phyloP scores from a whole-genome alignment of 73 alveolate species.

The Paramecium caudatum region DNA sequence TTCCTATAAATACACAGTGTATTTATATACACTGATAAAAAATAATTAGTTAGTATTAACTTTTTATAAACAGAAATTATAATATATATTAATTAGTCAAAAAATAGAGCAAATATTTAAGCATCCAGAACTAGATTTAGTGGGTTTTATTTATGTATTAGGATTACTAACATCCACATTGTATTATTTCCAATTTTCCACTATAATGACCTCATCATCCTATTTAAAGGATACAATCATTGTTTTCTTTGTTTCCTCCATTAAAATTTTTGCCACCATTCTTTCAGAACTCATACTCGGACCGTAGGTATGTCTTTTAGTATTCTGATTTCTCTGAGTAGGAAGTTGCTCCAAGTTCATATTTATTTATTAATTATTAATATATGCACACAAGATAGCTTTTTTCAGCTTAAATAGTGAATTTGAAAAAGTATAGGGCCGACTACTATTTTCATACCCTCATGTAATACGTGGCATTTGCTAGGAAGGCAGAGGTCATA shows the following conservation, averaged over 20 bases:
- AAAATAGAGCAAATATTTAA: background rate
- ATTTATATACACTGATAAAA: background rate
- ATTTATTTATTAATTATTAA: background rate
- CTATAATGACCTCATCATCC: background rate
- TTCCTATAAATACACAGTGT: conserved; percentile 20
- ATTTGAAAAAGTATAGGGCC: conserved; percentile 50
- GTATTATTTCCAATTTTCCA: conserved; percentile 44
- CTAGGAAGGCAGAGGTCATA: conserved; percentile 21
- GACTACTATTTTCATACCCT: background rate
- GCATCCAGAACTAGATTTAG: background rate
- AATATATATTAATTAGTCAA: background rate
- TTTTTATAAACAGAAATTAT: background rate
- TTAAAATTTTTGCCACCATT: background rate
- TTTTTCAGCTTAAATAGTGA: conserved; percentile 3
- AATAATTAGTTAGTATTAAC: background rate
- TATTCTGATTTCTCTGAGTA: background rate
- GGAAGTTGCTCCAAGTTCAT: background rate
- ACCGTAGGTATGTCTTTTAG: background rate
- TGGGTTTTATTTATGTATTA: background rate
- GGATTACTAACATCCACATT: conserved; percentile 14
- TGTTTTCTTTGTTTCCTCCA: background rate
- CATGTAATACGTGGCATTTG: conserved; percentile 60
- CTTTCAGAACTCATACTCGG: background rate
- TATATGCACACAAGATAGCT: background rate
- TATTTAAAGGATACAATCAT: background rate